These are phyloP conservation scores for Phoenix dactylifera DNA, from an alignment of 176 grass and related monocot species.

Conservation along the genomic window DNA sequence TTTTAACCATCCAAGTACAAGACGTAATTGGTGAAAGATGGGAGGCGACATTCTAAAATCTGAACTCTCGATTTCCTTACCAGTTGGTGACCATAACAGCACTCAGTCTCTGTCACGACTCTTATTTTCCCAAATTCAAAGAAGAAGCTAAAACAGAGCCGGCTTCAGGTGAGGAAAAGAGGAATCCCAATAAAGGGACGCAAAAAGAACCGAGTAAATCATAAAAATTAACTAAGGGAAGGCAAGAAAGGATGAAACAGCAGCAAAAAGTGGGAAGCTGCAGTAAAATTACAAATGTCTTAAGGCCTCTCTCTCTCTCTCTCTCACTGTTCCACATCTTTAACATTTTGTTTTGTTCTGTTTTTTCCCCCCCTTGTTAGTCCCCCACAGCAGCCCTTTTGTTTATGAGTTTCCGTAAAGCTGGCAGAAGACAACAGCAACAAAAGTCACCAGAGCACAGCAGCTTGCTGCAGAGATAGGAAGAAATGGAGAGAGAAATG, in stretches of 20 bases:
- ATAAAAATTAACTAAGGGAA: too few relatives aligned
- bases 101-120: too few relatives aligned
- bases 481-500: neutral
- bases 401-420: constrained; percentile 84
- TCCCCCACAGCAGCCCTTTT: constrained; percentile 17
- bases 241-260: neutral
- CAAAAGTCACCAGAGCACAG: constrained; percentile 66
- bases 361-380: constrained; percentile 1
- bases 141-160: too few relatives aligned
- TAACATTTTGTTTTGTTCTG: neutral
- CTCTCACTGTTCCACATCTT: neutral
- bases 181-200: too few relatives aligned
- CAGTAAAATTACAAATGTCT: neutral
- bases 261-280: constrained; percentile 2
- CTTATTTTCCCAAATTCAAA: too few relatives aligned
- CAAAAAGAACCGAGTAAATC: too few relatives aligned
- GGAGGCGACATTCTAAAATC: too few relatives aligned
- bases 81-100: too few relatives aligned
- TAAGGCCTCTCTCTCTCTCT: neutral
- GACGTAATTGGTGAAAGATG: too few relatives aligned
- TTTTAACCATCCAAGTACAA: too few relatives aligned
- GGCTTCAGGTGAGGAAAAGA: too few relatives aligned
- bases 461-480: constrained; percentile 50
- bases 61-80: too few relatives aligned
- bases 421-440: constrained; percentile 47